Base-by-base conservation (phyloP, 495 filamentous ascomycete species). In the Aspergillus kassunensis region DNA sequence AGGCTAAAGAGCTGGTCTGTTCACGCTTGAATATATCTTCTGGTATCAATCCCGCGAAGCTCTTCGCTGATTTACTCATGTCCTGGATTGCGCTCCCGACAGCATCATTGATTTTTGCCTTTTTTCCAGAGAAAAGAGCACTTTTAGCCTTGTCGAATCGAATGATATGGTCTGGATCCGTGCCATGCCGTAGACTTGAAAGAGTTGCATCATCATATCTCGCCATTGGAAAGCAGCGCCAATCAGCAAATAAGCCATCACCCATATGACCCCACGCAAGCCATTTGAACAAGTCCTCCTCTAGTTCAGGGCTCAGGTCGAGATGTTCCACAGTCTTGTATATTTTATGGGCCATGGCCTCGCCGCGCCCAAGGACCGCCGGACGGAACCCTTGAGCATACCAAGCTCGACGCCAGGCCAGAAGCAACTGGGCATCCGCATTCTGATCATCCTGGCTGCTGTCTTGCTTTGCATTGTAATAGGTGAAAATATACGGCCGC, bases 191-290 rank as follows among this genome's bases (percentile, higher is more conserved):
- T 24, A 97, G 74, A 49, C 81, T 84, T 0, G 77, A 68, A 34
- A 98, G 71, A 7, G 90, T 69, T 4, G 78, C 60, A 55, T 96
- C 90, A 54, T 93, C 81, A 55, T 83, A 80, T 47, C 82, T 62
- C 1, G 80, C 91, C 91, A 97, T 97, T 13, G 93, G 93, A 45
- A 96, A 80, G 24, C 89, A 80, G 7, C 82, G 73, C 71, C 87
- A 87, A 62, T 93, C 84, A 18, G 86, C 81, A 9, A 98, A 77
- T 15, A 96, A 67, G 4, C 93, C 93, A 24, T 83, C 82, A n/a
- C 87, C 85, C 88, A 96, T 95, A 49, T 87, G 83, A 16, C 88
- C 90, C 91, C 91, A 98, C 3, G 93, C 93, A 49, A 96, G 69
- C 91, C 90, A 97, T 49, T 87, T 77, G 71, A 86, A 82, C 29